Evolutionary conservation across 345 rosid genomes (phyloP).

Genomic region (Trapa incisa): DNA sequence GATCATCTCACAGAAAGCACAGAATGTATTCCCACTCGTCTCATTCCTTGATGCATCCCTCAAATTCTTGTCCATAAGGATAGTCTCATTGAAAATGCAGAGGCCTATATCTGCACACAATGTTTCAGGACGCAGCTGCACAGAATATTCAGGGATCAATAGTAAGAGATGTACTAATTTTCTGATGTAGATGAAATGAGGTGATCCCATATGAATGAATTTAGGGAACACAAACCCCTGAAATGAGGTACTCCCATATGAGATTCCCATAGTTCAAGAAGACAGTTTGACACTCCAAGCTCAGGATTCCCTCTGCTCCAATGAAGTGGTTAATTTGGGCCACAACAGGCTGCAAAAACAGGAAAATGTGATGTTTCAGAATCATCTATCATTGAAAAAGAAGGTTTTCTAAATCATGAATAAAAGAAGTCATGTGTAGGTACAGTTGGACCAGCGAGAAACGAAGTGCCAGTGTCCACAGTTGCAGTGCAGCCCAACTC

Average conservation of each 20-base stretch:
- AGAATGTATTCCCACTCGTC: slow-evolving; percentile 15
- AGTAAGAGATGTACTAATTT: neutral
- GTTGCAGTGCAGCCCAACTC: slow-evolving; percentile 30
- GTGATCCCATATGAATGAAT: neutral
- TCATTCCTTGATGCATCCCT: slow-evolving; percentile 11
- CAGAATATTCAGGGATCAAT: neutral
- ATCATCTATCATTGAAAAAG: neutral
- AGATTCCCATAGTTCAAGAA: slow-evolving; percentile 24
- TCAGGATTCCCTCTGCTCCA: slow-evolving; percentile 39
- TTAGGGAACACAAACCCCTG: slow-evolving; percentile 30
- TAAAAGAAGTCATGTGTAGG: slow-evolving; percentile 2
- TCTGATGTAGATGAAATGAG: neutral
- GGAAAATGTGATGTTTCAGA: slow-evolving; percentile 5
- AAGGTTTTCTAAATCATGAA: neutral
- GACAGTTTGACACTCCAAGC: slow-evolving; percentile 33
- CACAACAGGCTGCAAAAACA: slow-evolving; percentile 25
- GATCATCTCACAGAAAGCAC: slow-evolving; percentile 47
- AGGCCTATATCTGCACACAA: slow-evolving; percentile 40
- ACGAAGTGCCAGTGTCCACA: slow-evolving; percentile 45
- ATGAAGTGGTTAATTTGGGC: slow-evolving; percentile 43
- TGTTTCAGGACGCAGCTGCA: slow-evolving; percentile 36
- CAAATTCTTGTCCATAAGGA: slow-evolving; percentile 6
- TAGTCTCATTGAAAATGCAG: slow-evolving; percentile 21
- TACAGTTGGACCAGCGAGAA: slow-evolving; percentile 59
- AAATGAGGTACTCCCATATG: slow-evolving; percentile 33